Conservation (phyloP, 352 stramenopile species). For the Phytophthora ramorum region DNA sequence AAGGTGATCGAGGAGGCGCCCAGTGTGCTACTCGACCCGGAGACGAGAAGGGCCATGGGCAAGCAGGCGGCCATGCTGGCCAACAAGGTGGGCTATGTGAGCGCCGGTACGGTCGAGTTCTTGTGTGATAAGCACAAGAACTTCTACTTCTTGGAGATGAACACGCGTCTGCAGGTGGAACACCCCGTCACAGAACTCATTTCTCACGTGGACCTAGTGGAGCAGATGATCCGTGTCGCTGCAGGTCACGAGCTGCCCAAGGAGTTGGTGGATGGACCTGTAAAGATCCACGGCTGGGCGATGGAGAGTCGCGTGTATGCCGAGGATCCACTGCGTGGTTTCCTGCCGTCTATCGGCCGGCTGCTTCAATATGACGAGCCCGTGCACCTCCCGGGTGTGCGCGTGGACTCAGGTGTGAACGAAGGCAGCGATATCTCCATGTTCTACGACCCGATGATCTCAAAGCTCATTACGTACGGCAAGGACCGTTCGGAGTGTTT, state of each 20-base stretch:
- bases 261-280: conserved; percentile 68
- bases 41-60: conserved; percentile 84
- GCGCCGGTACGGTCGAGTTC: conserved; percentile 97
- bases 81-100: conserved; percentile 93
- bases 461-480: conserved; percentile 93
- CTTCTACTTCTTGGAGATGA: conserved; percentile 99
- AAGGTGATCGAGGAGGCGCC: conserved; percentile 97
- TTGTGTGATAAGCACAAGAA: conserved; percentile 96
- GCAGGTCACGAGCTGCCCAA: conserved; percentile 91
- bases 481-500: conserved; percentile 86
- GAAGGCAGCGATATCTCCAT: conserved; percentile 94
- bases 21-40: conserved; percentile 87
- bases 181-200: conserved; percentile 97
- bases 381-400: conserved; percentile 66
- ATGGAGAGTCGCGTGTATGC: conserved; percentile 97
- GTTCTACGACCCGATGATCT: conserved; percentile 98
- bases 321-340: conserved; percentile 95
- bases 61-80: conserved; percentile 93
- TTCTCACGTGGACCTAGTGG: conserved; percentile 93
- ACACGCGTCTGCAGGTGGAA: conserved; percentile 95
- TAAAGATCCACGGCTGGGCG: conserved; percentile 77
- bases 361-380: conserved; percentile 95
- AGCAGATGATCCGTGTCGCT: conserved; percentile 96
- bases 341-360: conserved; percentile 95
- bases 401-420: conserved; percentile 93